phyloP scores from a whole-genome alignment of 140 eudicot species.

The Ambrosia hybrid region DNA sequence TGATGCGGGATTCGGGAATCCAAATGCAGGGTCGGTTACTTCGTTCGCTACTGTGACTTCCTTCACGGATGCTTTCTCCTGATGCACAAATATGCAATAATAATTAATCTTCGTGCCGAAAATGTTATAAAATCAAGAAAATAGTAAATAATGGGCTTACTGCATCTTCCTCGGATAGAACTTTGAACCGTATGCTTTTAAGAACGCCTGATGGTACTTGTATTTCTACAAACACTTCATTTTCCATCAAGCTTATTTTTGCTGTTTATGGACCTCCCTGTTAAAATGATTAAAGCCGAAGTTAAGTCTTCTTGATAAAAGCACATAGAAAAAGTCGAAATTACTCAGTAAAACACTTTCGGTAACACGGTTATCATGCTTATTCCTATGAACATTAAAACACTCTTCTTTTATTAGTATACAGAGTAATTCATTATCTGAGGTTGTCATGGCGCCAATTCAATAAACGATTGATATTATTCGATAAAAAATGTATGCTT shows the following conservation, averaged over 20 bases:
- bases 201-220: conserved; percentile 55
- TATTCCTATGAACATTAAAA: neutral
- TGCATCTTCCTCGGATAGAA: conserved; percentile 69
- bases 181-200: conserved; percentile 50
- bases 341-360: neutral
- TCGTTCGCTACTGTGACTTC: conserved; percentile 42
- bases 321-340: neutral
- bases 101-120: neutral
- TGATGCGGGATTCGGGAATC: conserved; percentile 60
- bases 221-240: conserved; percentile 44
- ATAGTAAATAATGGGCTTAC: conserved; percentile 46
- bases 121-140: neutral
- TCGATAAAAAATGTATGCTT: neutral
- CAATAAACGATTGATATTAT: neutral
- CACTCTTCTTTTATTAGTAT: neutral
- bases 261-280: conserved; percentile 12
- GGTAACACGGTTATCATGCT: conserved; percentile 2
- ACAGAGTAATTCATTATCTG: too few species aligned
- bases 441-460: too few species aligned
- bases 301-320: neutral
- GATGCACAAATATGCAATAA: conserved; percentile 3
- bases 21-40: too few species aligned
- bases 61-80: conserved; percentile 66
- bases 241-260: conserved; percentile 49
- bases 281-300: conserved; percentile 12